A percentile compares a stretch with the other conserved stretches of the same genome.
Conservation (phyloP, 2,329 filamentous ascomycete genomes). For the Arthrinium phaeospermum region DNA sequence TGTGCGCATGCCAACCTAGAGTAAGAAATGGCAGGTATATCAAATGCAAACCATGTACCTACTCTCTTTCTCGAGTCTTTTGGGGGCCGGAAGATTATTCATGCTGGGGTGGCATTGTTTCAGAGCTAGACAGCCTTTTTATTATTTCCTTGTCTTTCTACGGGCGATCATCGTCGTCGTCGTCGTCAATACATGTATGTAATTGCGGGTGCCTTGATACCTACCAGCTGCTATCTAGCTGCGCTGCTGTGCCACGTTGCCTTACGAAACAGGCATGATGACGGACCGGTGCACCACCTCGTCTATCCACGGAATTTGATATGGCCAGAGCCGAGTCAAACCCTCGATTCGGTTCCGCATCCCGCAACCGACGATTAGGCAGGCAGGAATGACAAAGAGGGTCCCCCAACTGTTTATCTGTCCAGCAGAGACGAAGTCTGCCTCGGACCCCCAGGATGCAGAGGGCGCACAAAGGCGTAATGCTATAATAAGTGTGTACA, state of each 20-base stretch:
- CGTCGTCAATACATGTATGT: neutral
- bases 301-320: neutral
- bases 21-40: neutral
- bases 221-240: neutral
- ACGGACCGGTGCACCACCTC: neutral
- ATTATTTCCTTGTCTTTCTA: neutral
- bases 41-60: neutral
- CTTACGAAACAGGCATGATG: conserved; percentile 2
- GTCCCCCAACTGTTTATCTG: neutral
- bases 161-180: neutral
- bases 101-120: neutral
- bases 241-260: conserved; percentile 3
- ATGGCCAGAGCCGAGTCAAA: neutral
- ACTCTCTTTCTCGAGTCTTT: neutral
- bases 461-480: neutral
- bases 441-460: neutral
- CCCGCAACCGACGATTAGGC: neutral
- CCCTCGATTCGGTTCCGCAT: neutral
- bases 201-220: neutral
- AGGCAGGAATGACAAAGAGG: neutral
- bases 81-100: neutral
- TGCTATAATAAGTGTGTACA: neutral
- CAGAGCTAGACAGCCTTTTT: neutral
- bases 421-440: neutral
- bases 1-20: neutral